Evolutionary conservation across 176 grass and related monocot species (phyloP).

Genomic region (barley (Hordeum vulgare)): DNA sequence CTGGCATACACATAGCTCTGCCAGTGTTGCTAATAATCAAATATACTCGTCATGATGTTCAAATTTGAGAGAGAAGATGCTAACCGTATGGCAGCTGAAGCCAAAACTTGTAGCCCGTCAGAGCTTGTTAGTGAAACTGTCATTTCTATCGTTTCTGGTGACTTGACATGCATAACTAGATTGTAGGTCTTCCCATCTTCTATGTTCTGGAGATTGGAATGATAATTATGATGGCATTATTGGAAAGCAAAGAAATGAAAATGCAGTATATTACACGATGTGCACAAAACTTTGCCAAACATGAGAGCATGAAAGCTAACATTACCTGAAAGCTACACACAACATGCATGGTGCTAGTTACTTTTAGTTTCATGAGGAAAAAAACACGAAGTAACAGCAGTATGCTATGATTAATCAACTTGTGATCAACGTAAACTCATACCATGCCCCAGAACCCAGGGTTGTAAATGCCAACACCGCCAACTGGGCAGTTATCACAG

Average conservation of each 20-base stretch:
- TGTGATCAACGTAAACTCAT: not conserved
- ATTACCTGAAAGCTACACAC: not conserved
- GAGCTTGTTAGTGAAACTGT: slow-evolving; percentile 59
- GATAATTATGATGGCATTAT: not conserved
- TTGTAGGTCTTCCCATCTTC: slow-evolving; percentile 80
- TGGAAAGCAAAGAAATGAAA: not conserved
- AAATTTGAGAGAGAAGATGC: slow-evolving; percentile 13
- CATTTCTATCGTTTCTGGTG: slow-evolving; percentile 38
- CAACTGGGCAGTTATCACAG: slow-evolving; percentile 59
- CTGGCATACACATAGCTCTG: not conserved
- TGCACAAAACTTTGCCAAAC: not conserved
- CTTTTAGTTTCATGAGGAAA: not conserved
- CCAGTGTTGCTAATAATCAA: not conserved
- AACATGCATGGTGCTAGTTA: not conserved
- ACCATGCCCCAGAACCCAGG: slow-evolving; percentile 99
- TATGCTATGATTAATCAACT: not conserved
- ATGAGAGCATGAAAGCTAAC: not conserved
- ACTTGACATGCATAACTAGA: slow-evolving; percentile 65
- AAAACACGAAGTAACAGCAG: not conserved
- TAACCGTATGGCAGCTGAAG: slow-evolving; percentile 55
- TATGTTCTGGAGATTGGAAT: slow-evolving; percentile 70
- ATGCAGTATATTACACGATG: not conserved
- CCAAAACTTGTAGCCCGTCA: slow-evolving; percentile 48
- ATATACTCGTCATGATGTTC: not conserved
- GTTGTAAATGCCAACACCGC: slow-evolving; percentile 90